Evolutionary conservation across 345 rosid species (phyloP), one percentile per base, ranked within the genome.

Genomic region (Isatis tinctoria): DNA sequence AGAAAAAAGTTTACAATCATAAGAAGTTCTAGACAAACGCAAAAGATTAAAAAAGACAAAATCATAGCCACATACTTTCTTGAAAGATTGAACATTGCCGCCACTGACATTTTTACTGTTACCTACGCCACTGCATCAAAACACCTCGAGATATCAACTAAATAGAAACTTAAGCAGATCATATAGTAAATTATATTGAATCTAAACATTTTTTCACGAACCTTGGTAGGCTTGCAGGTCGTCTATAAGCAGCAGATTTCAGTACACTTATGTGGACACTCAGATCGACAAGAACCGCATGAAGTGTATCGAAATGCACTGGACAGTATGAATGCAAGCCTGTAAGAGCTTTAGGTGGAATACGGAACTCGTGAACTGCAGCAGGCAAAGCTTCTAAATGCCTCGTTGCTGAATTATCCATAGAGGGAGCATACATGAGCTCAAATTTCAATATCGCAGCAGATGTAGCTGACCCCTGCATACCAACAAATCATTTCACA

Each of bases 241-340:
- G 70, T 63, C 53, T 54, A 69, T 53, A 71, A 62, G 88, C 81
- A 81, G 83, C 85, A 80, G 90, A 78, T 84, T 84, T 88, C 63
- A 87, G 71, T 22, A 90, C 83, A 82, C 84, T 81, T 62, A 85
- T 82, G 75, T 95, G 99, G 74, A 92, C 86, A 64, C 86, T 86
- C 71, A 85, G 85, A 77, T 95, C 97, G 20, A 95, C 82, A 44
- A 91, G 90, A 74, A 87, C 97, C 13, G 91, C 82, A 82, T 92
- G 97, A 75, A 88, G 84, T 41, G 85, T 76, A 82, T 92, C 99
- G 78, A 92, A 92, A 79, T 92, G 88, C 64, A 95, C 88, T 64
- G 97, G 97, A 81, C 93, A 92, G 73, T 92, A 95, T 18, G 97
- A 90, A 83, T 92, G 97, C 86, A 92, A 75, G 69, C 98, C 98